Percentiles rank a stretch among this genome's conserved stretches.
These are phyloP conservation scores for Dioscorea dumetorum DNA, from an alignment of 106 monocot genomes.

Conservation along the genomic window DNA sequence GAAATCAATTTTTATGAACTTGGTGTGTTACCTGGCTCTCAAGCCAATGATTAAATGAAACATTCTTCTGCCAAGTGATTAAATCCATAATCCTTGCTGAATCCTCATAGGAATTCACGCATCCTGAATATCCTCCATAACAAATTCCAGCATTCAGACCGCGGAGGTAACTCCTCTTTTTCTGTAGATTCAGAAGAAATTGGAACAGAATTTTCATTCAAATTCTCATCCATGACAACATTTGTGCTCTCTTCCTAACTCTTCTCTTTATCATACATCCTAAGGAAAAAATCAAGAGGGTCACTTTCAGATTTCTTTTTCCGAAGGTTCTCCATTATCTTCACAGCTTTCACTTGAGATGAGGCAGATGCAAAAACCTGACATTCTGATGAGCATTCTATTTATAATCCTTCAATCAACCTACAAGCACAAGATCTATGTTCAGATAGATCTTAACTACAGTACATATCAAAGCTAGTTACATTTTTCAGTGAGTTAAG, in stretches of 20 bases:
- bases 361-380: slow-evolving; percentile 11
- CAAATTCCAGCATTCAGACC: too few species aligned
- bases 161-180: too few species aligned
- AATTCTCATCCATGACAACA: slow-evolving; percentile 15
- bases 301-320: slow-evolving; percentile 5
- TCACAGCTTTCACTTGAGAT: slow-evolving; percentile 15
- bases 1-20: too few species aligned
- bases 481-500: too few species aligned
- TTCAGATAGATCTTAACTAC: too few species aligned
- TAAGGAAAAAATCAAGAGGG: slow-evolving; percentile 1
- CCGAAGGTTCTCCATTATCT: background rate
- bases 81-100: too few species aligned
- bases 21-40: too few species aligned
- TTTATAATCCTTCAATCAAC: slow-evolving; percentile 21
- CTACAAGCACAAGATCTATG: slow-evolving; percentile 39
- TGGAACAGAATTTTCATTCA: background rate
- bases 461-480: slow-evolving; percentile 17
- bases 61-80: too few species aligned
- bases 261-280: slow-evolving; percentile 38
- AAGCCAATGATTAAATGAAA: too few species aligned
- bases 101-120: too few species aligned
- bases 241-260: slow-evolving; percentile 30
- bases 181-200: background rate
- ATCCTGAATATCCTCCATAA: too few species aligned
- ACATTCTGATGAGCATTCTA: slow-evolving; percentile 7